These are phyloP conservation scores for Suhomyces xylopsoci DNA, from an alignment of 805 yeast genomes.

Conservation along the genomic window DNA sequence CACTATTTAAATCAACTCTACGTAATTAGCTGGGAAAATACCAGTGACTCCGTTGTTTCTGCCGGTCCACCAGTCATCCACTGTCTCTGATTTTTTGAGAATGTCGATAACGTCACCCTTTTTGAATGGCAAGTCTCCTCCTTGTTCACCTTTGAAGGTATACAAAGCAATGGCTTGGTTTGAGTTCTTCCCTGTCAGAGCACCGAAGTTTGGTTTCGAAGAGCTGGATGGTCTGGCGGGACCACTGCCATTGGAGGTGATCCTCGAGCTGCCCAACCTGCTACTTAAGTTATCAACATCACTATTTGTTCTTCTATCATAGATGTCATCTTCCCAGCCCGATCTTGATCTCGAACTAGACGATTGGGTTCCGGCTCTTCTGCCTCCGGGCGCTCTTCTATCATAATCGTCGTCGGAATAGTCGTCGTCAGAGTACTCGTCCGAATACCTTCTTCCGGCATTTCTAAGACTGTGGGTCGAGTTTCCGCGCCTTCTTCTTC, in stretches of 20 bases:
- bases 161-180: conserved; percentile 88
- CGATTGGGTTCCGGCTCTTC: conserved; percentile 5
- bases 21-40: conserved; percentile 96
- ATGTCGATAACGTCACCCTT: conserved; percentile 94
- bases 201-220: conserved; percentile 41
- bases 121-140: conserved; percentile 88
- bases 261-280: conserved; percentile 33
- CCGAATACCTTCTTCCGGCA: conserved; percentile 24
- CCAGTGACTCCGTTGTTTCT: conserved; percentile 80
- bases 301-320: conserved; percentile 46
- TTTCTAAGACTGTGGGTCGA: conserved; percentile 1
- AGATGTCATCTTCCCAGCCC: conserved; percentile 85
- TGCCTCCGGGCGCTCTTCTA: conserved; percentile 19
- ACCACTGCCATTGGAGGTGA: conserved; percentile 15
- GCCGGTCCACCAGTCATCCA: conserved; percentile 99
- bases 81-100: conserved; percentile 78
- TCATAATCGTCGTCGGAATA: conserved; percentile 20
- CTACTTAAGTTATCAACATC: conserved; percentile 34
- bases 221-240: conserved; percentile 36
- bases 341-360: conserved; percentile 32
- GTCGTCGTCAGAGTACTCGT: conserved; percentile 35
- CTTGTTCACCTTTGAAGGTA: conserved; percentile 86
- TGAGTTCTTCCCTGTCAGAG: conserved; percentile 35
- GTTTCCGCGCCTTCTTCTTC: conserved; percentile 18
- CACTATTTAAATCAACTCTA: conserved; percentile 57